Conservation (phyloP, 176 grass and related monocot species). For the Musa beccarii region DNA sequence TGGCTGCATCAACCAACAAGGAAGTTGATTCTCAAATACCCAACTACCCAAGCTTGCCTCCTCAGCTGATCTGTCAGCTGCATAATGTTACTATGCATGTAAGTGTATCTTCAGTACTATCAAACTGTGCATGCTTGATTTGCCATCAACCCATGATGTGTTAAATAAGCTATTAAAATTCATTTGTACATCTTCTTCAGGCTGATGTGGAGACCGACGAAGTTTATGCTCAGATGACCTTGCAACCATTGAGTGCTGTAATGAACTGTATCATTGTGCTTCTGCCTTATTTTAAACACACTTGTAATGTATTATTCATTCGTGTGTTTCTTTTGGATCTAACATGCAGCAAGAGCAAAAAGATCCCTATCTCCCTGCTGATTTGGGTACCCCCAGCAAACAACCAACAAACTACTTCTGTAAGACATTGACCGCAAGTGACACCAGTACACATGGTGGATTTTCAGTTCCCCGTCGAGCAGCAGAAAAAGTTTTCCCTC, state of each 20-base stretch:
- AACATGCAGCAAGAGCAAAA: conserved; percentile 87
- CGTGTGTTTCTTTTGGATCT: not conserved
- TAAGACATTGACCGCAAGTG: conserved; percentile 95
- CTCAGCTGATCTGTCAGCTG: conserved; percentile 94
- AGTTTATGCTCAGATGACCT: conserved; percentile 97
- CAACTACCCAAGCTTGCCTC: conserved; percentile 83
- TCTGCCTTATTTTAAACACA: conserved; percentile 8
- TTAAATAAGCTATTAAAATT: not conserved
- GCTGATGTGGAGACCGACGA: conserved; percentile 95
- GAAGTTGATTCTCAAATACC: conserved; percentile 95
- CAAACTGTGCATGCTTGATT: conserved; percentile 4
- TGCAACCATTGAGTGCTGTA: conserved; percentile 92
- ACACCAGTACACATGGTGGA: conserved; percentile 97
- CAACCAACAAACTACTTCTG: conserved; percentile 99
- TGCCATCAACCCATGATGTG: not conserved
- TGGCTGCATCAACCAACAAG: conserved; percentile 95
- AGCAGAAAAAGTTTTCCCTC: conserved; percentile 98
- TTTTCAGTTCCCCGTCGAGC: conserved; percentile 97
- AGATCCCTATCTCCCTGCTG: conserved; percentile 80
- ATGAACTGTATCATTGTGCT: conserved; percentile 7
- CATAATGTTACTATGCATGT: conserved; percentile 99
- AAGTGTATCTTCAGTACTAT: conserved; percentile 18
- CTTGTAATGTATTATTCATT: not conserved
- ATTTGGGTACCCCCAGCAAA: conserved; percentile 77
- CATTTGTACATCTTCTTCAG: conserved; percentile 24